These are phyloP conservation scores for Boletus pseudopeckii DNA, from an alignment of 768 basidiomycete species.

Conservation along the genomic window DNA sequence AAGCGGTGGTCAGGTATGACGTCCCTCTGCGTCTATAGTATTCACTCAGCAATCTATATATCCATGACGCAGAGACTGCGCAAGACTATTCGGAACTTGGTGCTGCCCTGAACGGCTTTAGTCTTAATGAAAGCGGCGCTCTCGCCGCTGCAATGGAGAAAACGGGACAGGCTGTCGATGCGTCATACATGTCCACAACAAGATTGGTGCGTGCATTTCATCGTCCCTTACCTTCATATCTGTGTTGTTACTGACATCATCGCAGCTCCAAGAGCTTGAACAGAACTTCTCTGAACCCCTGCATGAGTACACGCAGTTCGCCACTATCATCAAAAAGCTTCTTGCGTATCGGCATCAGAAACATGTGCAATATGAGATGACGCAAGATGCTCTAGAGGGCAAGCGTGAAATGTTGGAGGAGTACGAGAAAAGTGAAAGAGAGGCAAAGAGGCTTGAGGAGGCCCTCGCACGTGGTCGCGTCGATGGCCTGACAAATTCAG, in stretches of 20 bases:
- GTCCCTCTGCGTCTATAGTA: slow-evolving; percentile 1
- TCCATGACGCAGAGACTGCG: slow-evolving; percentile 54
- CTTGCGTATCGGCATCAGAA: slow-evolving; percentile 96
- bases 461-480: slow-evolving; percentile 66
- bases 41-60: slow-evolving; percentile 1
- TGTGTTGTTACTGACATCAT: slow-evolving; percentile 7
- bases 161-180: slow-evolving; percentile 94
- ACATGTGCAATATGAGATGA: slow-evolving; percentile 97
- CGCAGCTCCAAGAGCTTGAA: slow-evolving; percentile 88
- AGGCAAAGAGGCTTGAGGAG: slow-evolving; percentile 84
- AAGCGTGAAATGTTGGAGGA: slow-evolving; percentile 85
- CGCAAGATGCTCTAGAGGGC: slow-evolving; percentile 81
- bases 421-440: slow-evolving; percentile 88
- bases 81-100: slow-evolving; percentile 91
- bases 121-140: slow-evolving; percentile 74
- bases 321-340: slow-evolving; percentile 89
- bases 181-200: slow-evolving; percentile 90
- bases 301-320: slow-evolving; percentile 95
- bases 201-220: slow-evolving; percentile 58
- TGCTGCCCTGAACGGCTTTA: slow-evolving; percentile 89
- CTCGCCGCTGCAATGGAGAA: slow-evolving; percentile 89
- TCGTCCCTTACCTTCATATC: slow-evolving; percentile 1
- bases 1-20: slow-evolving; percentile 90
- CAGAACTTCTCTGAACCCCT: slow-evolving; percentile 94
- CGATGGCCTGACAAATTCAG: slow-evolving; percentile 25